Evolutionary conservation across 2,329 filamentous ascomycete species (phyloP).

Genomic region (Fusarium fracticaudum): DNA sequence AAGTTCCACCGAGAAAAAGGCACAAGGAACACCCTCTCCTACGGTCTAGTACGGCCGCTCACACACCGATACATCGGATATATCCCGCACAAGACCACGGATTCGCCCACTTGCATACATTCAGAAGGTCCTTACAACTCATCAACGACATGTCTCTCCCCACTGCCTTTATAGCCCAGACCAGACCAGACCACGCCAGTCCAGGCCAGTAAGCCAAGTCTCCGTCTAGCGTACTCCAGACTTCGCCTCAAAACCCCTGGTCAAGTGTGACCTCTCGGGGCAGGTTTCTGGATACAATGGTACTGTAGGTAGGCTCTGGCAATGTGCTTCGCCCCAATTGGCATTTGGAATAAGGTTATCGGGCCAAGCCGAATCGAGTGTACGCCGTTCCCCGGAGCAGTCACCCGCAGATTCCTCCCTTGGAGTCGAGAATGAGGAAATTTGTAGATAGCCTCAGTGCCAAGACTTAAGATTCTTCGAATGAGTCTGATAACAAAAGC

Average conservation of each 20-base stretch:
- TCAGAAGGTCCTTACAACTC: not conserved
- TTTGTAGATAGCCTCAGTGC: not conserved
- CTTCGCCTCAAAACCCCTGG: constrained; percentile 9
- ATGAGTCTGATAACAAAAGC: not conserved
- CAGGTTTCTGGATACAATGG: not conserved
- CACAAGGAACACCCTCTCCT: constrained; percentile 8
- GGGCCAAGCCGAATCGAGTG: constrained; percentile 31
- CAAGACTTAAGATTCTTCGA: not conserved
- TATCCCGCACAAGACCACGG: constrained; percentile 17
- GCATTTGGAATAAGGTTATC: constrained; percentile 36
- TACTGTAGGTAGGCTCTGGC: not conserved
- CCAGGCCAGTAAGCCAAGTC: constrained; percentile 11
- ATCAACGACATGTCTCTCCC: not conserved
- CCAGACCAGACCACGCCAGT: not conserved
- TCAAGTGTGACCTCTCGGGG: constrained; percentile 1
- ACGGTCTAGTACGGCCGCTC: constrained; percentile 10
- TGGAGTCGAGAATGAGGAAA: constrained; percentile 5
- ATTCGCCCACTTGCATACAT: constrained; percentile 19
- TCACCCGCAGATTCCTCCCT: constrained; percentile 12
- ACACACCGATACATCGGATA: constrained; percentile 12
- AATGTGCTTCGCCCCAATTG: constrained; percentile 26
- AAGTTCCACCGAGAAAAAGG: constrained; percentile 2
- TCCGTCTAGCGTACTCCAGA: constrained; percentile 14
- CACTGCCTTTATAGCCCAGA: not conserved
- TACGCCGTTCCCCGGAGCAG: constrained; percentile 2